Conservation (phyloP, 1,284 basidiomycete species). For the Leucoagaricus sp. region DNA sequence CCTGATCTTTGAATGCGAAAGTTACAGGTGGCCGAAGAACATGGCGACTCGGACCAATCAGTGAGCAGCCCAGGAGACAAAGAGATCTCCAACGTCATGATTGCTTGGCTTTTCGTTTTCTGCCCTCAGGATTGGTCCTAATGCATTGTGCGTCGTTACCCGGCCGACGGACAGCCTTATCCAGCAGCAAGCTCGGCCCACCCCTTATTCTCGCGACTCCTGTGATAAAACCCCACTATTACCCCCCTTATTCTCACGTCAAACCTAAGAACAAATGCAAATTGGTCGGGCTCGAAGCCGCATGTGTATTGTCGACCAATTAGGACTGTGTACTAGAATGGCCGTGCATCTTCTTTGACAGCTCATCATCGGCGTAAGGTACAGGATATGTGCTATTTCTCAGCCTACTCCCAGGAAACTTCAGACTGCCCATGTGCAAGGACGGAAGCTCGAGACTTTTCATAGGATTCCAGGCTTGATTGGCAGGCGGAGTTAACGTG, state of each 20-base stretch:
- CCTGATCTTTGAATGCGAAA: no score
- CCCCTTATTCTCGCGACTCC: neutral
- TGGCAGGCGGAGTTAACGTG: neutral
- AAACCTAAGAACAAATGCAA: neutral
- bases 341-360: neutral
- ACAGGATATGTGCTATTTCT: neutral
- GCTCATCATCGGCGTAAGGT: neutral
- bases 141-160: no score
- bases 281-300: neutral
- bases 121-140: no score
- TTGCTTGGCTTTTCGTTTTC: no score
- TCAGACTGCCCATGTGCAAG: neutral
- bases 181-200: no score
- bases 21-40: no score
- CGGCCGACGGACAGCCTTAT: no score
- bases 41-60: no score
- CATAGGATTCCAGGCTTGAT: neutral
- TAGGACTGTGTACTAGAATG: neutral
- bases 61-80: no score
- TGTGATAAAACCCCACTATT: conserved; percentile 4
- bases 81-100: no score
- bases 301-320: neutral
- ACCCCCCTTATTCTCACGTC: conserved; percentile 8
- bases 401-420: neutral
- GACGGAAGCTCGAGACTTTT: no score